Conservation (phyloP, 306 rosid genomes). For the Datisca glomerata region DNA sequence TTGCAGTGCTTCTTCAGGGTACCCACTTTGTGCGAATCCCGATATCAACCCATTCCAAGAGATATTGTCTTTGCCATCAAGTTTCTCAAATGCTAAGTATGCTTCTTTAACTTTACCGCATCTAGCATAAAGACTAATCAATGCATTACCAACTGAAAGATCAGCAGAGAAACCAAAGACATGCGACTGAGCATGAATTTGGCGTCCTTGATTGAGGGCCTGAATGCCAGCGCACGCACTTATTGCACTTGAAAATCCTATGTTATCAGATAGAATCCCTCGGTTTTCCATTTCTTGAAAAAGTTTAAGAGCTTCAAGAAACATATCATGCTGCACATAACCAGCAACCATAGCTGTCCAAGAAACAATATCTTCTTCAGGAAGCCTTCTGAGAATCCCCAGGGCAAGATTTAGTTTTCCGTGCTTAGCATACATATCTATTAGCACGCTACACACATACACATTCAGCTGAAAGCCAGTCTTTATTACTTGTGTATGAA, state of each 20-base stretch:
- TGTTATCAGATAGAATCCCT: conserved; percentile 61
- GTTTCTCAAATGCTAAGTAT: conserved; percentile 46
- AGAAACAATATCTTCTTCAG: conserved; percentile 57
- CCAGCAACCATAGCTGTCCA: conserved; percentile 97
- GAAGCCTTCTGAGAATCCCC: conserved; percentile 39
- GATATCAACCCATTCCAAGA: conserved; percentile 84
- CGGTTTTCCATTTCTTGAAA: conserved; percentile 57
- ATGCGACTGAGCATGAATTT: conserved; percentile 71
- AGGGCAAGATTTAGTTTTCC: conserved; percentile 57
- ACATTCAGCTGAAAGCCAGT: conserved; percentile 71
- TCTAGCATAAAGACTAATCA: conserved; percentile 73
- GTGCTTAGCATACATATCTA: conserved; percentile 80
- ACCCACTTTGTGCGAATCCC: conserved; percentile 69
- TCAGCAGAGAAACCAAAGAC: conserved; percentile 58
- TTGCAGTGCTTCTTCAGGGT: conserved; percentile 64
- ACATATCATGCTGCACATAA: conserved; percentile 57
- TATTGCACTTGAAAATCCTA: conserved; percentile 77
- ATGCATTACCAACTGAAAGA: conserved; percentile 68
- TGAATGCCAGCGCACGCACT: conserved; percentile 74
- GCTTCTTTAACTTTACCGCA: conserved; percentile 63
- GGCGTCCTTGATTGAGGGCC: conserved; percentile 64
- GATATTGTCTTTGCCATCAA: conserved; percentile 41
- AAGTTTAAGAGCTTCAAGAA: conserved; percentile 49
- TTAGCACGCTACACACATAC: conserved; percentile 75
- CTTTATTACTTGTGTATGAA: conserved; percentile 64